A percentile compares a stretch with the other conserved stretches of the same genome.
Evolutionary conservation across 129 eudicot species (phyloP).

Genomic region (Ambrosia artemisiifolia): DNA sequence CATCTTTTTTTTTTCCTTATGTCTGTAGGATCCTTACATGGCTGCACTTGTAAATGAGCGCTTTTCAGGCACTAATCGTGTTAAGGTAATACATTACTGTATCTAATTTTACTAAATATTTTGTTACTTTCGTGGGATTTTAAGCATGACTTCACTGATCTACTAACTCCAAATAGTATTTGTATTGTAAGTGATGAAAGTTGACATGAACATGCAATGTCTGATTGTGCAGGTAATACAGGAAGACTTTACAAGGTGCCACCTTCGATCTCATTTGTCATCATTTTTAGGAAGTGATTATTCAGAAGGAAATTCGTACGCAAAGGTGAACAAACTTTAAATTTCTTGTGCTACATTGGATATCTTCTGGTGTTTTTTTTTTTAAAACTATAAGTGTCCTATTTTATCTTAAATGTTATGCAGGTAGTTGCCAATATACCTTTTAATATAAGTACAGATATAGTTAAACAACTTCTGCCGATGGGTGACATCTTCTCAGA

Average conservation of each 20-base stretch:
- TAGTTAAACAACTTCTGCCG: conserved; percentile 91
- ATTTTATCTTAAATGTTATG: neutral
- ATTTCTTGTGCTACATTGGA: neutral
- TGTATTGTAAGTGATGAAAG: neutral
- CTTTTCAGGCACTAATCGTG: conserved; percentile 55
- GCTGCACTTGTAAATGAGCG: conserved; percentile 82
- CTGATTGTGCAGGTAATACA: conserved; percentile 58
- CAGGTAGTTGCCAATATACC: conserved; percentile 98
- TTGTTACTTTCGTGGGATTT: neutral
- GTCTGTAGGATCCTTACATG: conserved; percentile 79
- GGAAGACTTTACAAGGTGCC: conserved; percentile 86
- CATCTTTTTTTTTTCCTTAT: conserved; percentile 14
- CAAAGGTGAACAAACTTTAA: conserved; percentile 52
- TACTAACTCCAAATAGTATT: no score
- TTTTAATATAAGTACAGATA: conserved; percentile 88
- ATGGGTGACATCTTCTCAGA: conserved; percentile 97
- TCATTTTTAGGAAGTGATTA: conserved; percentile 46
- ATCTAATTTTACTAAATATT: neutral
- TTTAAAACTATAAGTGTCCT: neutral
- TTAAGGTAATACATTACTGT: conserved; percentile 43
- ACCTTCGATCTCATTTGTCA: conserved; percentile 66
- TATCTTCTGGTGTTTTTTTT: neutral
- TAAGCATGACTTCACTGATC: no score
- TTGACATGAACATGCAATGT: conserved; percentile 1
- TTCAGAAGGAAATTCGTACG: conserved; percentile 38